Conservation (phyloP, 192 early-diverging fungal genomes). For the Haplosporangium gracile region DNA sequence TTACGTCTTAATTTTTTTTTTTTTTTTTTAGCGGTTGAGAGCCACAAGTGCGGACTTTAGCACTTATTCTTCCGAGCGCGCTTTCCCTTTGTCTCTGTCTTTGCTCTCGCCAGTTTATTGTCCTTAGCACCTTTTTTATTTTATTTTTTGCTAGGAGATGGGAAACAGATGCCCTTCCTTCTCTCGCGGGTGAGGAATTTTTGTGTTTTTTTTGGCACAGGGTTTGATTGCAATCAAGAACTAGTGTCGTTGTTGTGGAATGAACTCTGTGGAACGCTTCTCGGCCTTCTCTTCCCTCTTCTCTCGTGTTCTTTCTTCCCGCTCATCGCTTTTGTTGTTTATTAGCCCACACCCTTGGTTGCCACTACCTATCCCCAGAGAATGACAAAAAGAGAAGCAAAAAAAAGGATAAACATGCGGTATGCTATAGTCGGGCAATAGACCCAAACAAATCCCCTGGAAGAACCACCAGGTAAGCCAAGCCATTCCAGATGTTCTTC, state of each 20-base stretch:
- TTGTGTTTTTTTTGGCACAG: neutral
- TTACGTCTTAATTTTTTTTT: neutral
- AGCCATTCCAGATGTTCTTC: too few species aligned
- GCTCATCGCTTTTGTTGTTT: neutral
- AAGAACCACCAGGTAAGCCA: too few species aligned
- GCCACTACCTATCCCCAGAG: neutral
- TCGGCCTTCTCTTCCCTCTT: neutral
- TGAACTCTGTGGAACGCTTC: constrained; percentile 23
- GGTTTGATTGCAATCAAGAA: constrained; percentile 23
- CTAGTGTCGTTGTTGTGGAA: constrained; percentile 4
- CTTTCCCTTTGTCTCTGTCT: neutral
- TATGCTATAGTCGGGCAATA: too few species aligned
- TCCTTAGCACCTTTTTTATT: neutral
- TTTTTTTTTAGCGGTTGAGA: neutral
- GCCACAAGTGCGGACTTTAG: constrained; percentile 8
- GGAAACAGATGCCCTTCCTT: neutral
- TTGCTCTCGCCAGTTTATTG: neutral
- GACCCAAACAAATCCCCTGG: too few species aligned
- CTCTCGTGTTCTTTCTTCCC: constrained; percentile 1
- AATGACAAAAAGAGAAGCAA: too few species aligned
- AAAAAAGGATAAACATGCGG: too few species aligned
- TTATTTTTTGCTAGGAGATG: neutral
- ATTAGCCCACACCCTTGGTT: neutral
- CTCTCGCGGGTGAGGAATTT: neutral
- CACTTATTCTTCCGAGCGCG: neutral